Conservation (phyloP, 441 rosid genomes). For the Pelargonium myrrhifolium region DNA sequence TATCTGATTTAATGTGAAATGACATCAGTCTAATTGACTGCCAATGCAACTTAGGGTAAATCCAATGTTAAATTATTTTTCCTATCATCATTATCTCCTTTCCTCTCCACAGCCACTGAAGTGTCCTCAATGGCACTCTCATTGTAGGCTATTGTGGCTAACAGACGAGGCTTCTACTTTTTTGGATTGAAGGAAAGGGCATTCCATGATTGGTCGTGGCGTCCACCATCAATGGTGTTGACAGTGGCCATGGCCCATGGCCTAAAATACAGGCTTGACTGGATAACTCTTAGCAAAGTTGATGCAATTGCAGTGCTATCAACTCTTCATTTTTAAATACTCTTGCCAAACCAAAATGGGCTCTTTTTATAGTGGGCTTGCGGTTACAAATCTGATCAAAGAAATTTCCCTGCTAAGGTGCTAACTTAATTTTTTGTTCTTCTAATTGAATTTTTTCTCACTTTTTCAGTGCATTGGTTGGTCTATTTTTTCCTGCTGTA, state of each 20-base stretch:
- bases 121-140: neutral
- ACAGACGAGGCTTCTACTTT: neutral
- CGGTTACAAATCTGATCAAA: neutral
- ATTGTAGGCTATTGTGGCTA: neutral
- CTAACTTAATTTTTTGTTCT: constrained; percentile 7
- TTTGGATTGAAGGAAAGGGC: neutral
- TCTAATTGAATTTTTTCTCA: constrained; percentile 20
- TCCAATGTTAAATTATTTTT: neutral
- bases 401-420: neutral
- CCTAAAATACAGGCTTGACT: neutral
- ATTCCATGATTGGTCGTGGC: neutral
- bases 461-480: constrained; percentile 80
- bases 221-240: neutral
- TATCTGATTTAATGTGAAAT: neutral
- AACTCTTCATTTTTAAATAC: neutral
- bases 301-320: neutral
- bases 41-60: neutral
- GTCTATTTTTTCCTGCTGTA: constrained; percentile 98
- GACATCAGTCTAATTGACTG: neutral
- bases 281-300: neutral
- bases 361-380: neutral
- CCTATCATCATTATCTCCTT: neutral
- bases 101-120: neutral
- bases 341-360: neutral
- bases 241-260: neutral